A percentile compares a stretch with the other conserved stretches of the same genome.
phyloP scores from a whole-genome alignment of 2,329 filamentous ascomycete genomes.

The Penicillium sp. region DNA sequence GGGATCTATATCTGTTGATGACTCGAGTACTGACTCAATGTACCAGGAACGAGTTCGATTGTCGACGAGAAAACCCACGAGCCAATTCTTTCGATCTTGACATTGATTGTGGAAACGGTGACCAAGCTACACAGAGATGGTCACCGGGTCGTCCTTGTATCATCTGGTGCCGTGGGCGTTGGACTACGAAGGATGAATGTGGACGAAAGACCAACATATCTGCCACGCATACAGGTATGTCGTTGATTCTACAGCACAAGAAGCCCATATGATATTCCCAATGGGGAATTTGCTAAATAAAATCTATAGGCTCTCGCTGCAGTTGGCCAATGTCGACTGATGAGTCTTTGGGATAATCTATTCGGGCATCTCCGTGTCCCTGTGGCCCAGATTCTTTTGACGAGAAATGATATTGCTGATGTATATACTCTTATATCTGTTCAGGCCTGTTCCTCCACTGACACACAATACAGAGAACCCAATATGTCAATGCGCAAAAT shows the following conservation, averaged over 20 bases:
- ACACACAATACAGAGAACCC: slow-evolving; percentile 61
- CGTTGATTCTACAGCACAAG: too few species aligned
- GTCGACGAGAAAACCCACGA: slow-evolving; percentile 95
- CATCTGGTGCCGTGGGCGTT: slow-evolving; percentile 93
- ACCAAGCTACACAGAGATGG: slow-evolving; percentile 84
- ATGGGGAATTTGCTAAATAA: not conserved
- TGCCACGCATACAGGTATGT: slow-evolving; percentile 76
- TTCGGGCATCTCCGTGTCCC: slow-evolving; percentile 86
- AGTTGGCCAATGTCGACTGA: slow-evolving; percentile 91
- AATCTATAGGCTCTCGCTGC: slow-evolving; percentile 72
- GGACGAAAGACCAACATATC: slow-evolving; percentile 80
- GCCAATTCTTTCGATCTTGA: slow-evolving; percentile 84
- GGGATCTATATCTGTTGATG: slow-evolving; percentile 18
- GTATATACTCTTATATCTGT: slow-evolving; percentile 46
- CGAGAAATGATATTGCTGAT: slow-evolving; percentile 93
- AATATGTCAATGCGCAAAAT: slow-evolving; percentile 96
- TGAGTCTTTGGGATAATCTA: slow-evolving; percentile 91
- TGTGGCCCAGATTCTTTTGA: slow-evolving; percentile 90
- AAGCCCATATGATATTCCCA: not conserved
- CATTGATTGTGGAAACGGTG: slow-evolving; percentile 90
- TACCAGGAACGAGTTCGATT: slow-evolving; percentile 91
- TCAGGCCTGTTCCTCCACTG: slow-evolving; percentile 1
- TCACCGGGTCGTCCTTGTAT: slow-evolving; percentile 92
- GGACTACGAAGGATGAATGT: slow-evolving; percentile 87
- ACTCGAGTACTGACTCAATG: slow-evolving; percentile 16